Evolutionary conservation across 345 rosid species (phyloP), one percentile per base, ranked within the genome.

Genomic region (Aethionema arabicum): DNA sequence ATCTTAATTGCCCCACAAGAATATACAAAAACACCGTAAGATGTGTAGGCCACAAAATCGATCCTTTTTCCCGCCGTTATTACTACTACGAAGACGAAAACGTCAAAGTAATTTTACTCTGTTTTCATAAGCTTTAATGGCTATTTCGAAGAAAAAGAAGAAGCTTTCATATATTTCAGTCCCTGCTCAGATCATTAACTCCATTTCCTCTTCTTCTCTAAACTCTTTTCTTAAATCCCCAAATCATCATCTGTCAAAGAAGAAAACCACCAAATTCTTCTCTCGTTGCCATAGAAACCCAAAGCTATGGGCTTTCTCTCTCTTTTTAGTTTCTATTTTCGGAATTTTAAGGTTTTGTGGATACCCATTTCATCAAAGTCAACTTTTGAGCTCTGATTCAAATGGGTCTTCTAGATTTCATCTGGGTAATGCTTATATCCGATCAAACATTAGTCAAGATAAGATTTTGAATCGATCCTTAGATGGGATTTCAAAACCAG

Each of bases 141-240:
- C 76, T 5, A 67, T 60, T 59, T 60, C 76, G 36, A 76, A 78
- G 69, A 69, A 56, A 47, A 59, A 53, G 77, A 83, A 74, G 68
- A 80, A 74, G 61, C 31, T 72, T 40, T 68, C 72, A 30, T 85
- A 76, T 80, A 83, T 85, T 44, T 72, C 82, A 4, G 86, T 85
- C 29, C 84, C 86, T 14, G 74, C 86, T 60, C 85, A 76, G 67
- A 76, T 82, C 52, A 82, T 80, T 31, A 77, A 65, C 48, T 72
- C 83, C 13, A 52, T 79, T 14, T 79, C 92, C 13, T 87, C 90
- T 53, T 79, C 84, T 49, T 80, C 90, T 12, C 72, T 80, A 47
- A 82, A 81, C 29, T 69, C 80, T 15, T 83, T 86, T 52, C 81
- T 89, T 36, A 43, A 79, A 43, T 79, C 85, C 8, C 78, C 82